Evolutionary conservation across 345 rosid genomes (phyloP), one percentile per base, ranked within the genome.

Genomic region (Moricandia arvensis): DNA sequence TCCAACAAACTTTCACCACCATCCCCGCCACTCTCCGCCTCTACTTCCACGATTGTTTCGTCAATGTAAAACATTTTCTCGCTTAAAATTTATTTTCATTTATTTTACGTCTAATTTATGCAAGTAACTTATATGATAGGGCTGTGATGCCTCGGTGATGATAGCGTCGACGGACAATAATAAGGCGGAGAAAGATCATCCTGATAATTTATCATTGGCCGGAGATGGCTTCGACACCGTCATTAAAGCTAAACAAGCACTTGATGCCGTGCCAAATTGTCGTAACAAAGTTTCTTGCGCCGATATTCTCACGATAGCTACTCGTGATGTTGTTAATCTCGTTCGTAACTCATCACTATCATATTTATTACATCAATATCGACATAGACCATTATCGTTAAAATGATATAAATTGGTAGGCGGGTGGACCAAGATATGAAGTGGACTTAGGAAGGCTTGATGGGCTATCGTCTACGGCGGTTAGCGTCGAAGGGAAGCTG

Each of bases 121-220:
- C 7, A 1, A 35, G 9, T 15, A 0, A 31, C 54, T 11, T 0
- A 55, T n/a, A n/a, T 67, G n/a, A 7, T 31, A 78, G 85, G 85
- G 82, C 10, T 82, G 82, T 72, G 82, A 79, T 82, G 85, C 82
- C 8, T 82, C 85, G 4, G 62, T 82, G 11, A 31, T 82, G 82
- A 79, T 82, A 31, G 43, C 68, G 0, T 79, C 80, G 0, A 77
- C 80, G 4, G 0, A 37, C 10, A 63, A 68, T 30, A 77, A 75
- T 27, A 69, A 75, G 8, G 80, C 80, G 0, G 82, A 82, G 61
- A 82, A 72, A 33, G 82, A 82, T 68, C 80, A 76, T 38, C 55
- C 75, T 0, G 82, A 79, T 4, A 82, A 79, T 31, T 37, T 74
- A 16, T 75, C 82, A 2, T 60, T 79, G 21, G 82, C 80, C 18